phyloP scores from a whole-genome alignment of 2,329 filamentous ascomycete genomes.

The Bipolaris zeicola region DNA sequence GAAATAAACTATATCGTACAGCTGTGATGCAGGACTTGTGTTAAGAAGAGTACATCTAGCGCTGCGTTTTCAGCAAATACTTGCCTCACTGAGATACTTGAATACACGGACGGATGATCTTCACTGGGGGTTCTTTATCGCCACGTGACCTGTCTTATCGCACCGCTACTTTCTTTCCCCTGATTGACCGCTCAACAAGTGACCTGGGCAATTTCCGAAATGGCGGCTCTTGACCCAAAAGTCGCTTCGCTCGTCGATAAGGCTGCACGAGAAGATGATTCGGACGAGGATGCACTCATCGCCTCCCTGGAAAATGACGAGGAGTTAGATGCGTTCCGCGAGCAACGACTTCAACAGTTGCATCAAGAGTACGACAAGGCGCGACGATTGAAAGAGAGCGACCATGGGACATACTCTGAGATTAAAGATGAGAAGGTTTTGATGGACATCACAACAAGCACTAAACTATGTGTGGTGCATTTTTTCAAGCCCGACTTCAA shows the following conservation, averaged over 20 bases:
- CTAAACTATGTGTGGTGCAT: constrained; percentile 64
- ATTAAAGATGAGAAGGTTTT: constrained; percentile 64
- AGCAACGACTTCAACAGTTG: constrained; percentile 62
- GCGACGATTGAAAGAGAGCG: constrained; percentile 56
- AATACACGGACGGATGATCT: neutral
- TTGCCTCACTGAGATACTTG: neutral
- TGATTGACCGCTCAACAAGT: constrained; percentile 23
- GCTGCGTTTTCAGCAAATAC: neutral
- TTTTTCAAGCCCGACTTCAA: constrained; percentile 69
- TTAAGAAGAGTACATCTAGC: neutral
- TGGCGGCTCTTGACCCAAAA: constrained; percentile 56
- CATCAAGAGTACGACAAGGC: constrained; percentile 61
- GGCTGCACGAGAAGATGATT: constrained; percentile 50
- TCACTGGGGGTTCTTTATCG: constrained; percentile 7
- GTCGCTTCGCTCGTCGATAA: constrained; percentile 59
- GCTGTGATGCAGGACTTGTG: neutral
- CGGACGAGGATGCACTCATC: constrained; percentile 65
- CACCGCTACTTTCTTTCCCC: constrained; percentile 15
- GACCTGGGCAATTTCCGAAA: constrained; percentile 30
- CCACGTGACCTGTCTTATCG: constrained; percentile 26
- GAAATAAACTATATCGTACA: neutral
- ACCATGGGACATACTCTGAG: constrained; percentile 60
- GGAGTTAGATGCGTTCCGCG: constrained; percentile 60
- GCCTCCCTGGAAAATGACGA: constrained; percentile 63
- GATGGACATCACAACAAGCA: constrained; percentile 65